phyloP scores from a whole-genome alignment of 148 eudicot species.

The Simmondsia chinensis region DNA sequence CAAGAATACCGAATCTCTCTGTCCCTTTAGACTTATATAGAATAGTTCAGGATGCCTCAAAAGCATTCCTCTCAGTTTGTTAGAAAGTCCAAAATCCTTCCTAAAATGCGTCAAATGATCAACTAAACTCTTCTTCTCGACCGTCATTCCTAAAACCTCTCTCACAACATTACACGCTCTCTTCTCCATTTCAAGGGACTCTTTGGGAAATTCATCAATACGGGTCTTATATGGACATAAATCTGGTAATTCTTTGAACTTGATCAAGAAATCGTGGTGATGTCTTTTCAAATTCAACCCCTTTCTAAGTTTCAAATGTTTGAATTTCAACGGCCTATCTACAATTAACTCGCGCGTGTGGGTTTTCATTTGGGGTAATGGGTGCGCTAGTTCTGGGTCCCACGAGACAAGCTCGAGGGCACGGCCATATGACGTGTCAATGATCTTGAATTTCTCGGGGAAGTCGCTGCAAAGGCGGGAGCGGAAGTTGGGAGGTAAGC shows the following conservation, averaged over 20 bases:
- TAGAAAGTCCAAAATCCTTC: slow-evolving; percentile 83
- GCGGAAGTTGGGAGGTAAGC: slow-evolving; percentile 64
- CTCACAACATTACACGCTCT: slow-evolving; percentile 85
- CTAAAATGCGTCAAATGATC: slow-evolving; percentile 91
- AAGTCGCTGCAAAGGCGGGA: slow-evolving; percentile 66
- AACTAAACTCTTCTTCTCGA: slow-evolving; percentile 76
- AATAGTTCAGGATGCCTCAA: slow-evolving; percentile 90
- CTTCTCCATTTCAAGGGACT: slow-evolving; percentile 67
- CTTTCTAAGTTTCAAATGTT: slow-evolving; percentile 63
- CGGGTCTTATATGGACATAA: slow-evolving; percentile 67
- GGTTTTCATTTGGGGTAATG: slow-evolving; percentile 28
- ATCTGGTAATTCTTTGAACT: slow-evolving; percentile 56
- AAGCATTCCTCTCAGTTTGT: slow-evolving; percentile 68
- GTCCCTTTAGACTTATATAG: slow-evolving; percentile 78
- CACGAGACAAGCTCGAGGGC: slow-evolving; percentile 85
- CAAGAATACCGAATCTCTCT: slow-evolving; percentile 74
- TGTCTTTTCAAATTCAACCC: slow-evolving; percentile 60
- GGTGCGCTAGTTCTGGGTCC: slow-evolving; percentile 44
- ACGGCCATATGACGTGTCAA: slow-evolving; percentile 92
- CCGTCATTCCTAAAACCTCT: slow-evolving; percentile 77
- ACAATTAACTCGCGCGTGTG: slow-evolving; percentile 45
- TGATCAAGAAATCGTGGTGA: slow-evolving; percentile 55
- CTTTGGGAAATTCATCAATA: slow-evolving; percentile 34
- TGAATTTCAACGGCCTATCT: slow-evolving; percentile 85
- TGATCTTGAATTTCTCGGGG: slow-evolving; percentile 64